Conservation (phyloP, 2,329 filamentous ascomycete genomes). For the Aureobasidium sp. region DNA sequence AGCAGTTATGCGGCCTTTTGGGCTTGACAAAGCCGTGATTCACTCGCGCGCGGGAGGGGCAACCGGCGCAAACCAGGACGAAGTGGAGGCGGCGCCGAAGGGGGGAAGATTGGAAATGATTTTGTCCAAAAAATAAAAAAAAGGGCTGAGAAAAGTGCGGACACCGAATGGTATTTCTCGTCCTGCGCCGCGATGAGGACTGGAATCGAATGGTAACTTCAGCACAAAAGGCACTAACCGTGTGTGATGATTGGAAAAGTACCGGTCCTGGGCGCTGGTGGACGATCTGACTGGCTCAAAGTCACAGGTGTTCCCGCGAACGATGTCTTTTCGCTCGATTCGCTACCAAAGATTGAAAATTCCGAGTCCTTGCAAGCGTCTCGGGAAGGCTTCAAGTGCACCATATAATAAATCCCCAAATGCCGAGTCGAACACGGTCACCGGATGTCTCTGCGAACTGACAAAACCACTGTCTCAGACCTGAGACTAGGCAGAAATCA, state of each 20-base stretch:
- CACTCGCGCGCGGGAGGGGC: conserved; percentile 8
- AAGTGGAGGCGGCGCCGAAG: conserved; percentile 2
- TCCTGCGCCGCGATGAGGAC: conserved; percentile 14
- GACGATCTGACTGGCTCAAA: conserved; percentile 16
- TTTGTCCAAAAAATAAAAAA: conserved; percentile 9
- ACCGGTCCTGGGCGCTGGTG: conserved; percentile 11
- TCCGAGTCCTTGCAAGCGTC: conserved; percentile 17
- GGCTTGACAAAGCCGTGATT: neutral
- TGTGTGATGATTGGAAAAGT: conserved; percentile 16
- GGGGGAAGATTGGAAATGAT: neutral
- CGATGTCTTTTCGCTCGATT: conserved; percentile 17
- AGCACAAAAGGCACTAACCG: conserved; percentile 14
- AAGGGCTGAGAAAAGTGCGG: conserved; percentile 2
- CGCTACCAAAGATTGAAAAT: conserved; percentile 17
- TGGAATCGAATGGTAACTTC: conserved; percentile 14
- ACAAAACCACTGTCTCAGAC: conserved; percentile 17
- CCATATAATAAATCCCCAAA: conserved; percentile 16
- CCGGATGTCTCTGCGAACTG: conserved; percentile 11
- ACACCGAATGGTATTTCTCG: conserved; percentile 10
- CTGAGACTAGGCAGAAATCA: conserved; percentile 15
- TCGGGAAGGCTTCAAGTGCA: conserved; percentile 14
- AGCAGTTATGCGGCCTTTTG: neutral
- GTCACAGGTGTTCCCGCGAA: conserved; percentile 10
- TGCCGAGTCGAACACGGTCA: conserved; percentile 14
- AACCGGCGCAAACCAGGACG: conserved; percentile 5